A percentile compares a stretch with the other conserved stretches of the same genome.
These are phyloP conservation scores for Dendrobium nobile DNA, from an alignment of 106 monocot genomes.

Conservation along the genomic window DNA sequence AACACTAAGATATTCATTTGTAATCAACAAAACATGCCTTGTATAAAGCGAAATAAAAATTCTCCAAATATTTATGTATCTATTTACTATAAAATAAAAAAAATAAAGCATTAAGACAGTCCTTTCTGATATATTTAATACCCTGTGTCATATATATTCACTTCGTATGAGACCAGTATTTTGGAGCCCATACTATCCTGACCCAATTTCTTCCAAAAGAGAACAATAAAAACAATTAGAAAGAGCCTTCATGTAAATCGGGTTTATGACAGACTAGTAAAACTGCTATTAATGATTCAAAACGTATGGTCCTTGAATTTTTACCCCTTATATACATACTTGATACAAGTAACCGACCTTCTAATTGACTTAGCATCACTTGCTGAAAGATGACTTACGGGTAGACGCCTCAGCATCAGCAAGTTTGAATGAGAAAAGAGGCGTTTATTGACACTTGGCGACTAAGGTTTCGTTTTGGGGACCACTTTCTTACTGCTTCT, in stretches of 20 bases:
- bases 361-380: not conserved
- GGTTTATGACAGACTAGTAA: not conserved
- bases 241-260: not conserved
- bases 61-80: no score
- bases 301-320: not conserved
- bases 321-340: not conserved
- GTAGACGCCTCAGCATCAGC: not conserved
- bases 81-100: no score
- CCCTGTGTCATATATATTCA: no score
- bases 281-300: not conserved
- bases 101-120: no score
- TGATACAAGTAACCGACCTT: not conserved
- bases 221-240: not conserved
- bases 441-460: not conserved
- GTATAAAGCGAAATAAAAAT: no score
- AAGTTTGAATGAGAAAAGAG: not conserved
- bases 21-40: no score
- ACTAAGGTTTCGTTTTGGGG: no score
- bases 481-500: no score
- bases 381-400: not conserved
- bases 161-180: no score
- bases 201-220: not conserved
- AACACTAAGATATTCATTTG: no score
- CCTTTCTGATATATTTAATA: no score
- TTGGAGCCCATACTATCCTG: no score